These are phyloP conservation scores for Cochlearia excelsa DNA, from an alignment of 345 rosid species.

Conservation along the genomic window DNA sequence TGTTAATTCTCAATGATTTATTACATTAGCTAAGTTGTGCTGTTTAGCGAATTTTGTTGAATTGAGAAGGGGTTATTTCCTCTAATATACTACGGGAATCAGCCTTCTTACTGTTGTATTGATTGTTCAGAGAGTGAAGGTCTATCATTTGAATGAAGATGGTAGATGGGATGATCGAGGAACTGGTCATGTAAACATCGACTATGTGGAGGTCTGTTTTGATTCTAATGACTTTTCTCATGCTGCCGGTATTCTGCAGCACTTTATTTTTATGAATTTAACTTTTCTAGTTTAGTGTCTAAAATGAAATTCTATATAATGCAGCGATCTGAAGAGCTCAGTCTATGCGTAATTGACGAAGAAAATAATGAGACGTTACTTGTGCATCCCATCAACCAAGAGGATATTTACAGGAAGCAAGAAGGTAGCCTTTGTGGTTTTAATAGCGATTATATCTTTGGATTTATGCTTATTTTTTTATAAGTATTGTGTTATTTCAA, in stretches of 20 bases:
- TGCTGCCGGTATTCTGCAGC: conserved; percentile 26
- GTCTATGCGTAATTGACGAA: conserved; percentile 81
- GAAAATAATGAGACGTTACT: conserved; percentile 90
- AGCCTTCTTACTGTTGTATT: conserved; percentile 3
- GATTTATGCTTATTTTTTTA: neutral
- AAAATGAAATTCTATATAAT: conserved; percentile 22
- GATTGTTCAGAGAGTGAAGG: conserved; percentile 77
- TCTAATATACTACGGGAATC: neutral
- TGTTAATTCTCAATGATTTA: no score
- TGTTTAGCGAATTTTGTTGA: conserved; percentile 10
- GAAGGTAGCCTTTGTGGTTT: conserved; percentile 61
- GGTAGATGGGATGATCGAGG: conserved; percentile 99
- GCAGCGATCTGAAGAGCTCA: conserved; percentile 90
- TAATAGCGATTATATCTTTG: conserved; percentile 1
- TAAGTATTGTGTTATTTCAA: conserved; percentile 29
- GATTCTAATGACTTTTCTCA: conserved; percentile 22
- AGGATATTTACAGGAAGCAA: conserved; percentile 95
- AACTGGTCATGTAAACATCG: conserved; percentile 90
- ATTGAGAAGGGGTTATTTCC: conserved; percentile 6
- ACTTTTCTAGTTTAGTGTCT: conserved; percentile 8
- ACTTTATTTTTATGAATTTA: conserved; percentile 1
- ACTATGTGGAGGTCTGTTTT: conserved; percentile 79
- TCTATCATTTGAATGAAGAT: conserved; percentile 81
- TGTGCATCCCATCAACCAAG: conserved; percentile 77
- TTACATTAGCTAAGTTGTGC: neutral